phyloP scores from a whole-genome alignment of 1,284 basidiomycete species.

The Xerocomus minutiporus region DNA sequence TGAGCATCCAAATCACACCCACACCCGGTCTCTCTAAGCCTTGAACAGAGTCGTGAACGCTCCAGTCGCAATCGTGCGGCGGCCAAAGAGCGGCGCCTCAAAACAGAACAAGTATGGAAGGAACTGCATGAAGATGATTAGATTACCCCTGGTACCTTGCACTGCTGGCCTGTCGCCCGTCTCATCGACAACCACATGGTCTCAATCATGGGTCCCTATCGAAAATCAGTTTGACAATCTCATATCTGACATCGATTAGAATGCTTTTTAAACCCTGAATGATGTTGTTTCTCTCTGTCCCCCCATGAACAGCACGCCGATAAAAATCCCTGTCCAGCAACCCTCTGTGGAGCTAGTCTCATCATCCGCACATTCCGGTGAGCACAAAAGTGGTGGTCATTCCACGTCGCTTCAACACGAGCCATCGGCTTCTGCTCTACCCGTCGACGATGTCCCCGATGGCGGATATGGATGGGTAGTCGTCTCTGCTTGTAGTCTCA shows the following conservation, averaged over 20 bases:
- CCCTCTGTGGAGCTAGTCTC: background rate
- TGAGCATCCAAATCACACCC: constrained; percentile 31
- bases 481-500: constrained; percentile 19
- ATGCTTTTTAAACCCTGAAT: background rate
- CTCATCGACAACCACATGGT: background rate
- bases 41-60: constrained; percentile 58
- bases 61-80: constrained; percentile 65
- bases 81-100: constrained; percentile 56
- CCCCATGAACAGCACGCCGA: background rate
- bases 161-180: too few relatives aligned
- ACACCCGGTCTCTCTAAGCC: background rate
- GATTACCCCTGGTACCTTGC: background rate
- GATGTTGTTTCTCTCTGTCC: background rate
- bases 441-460: constrained; percentile 15
- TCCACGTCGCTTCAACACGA: background rate
- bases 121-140: constrained; percentile 52
- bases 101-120: constrained; percentile 55
- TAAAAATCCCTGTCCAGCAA: background rate
- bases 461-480: constrained; percentile 25
- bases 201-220: background rate
- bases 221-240: constrained; percentile 1
- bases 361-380: background rate
- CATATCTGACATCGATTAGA: constrained; percentile 2
- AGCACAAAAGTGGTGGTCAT: background rate
- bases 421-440: background rate